Percentiles rank a stretch among this genome's conserved stretches.
Evolutionary conservation across 768 basidiomycete genomes (phyloP).

Genomic region (Ephemerocybe angulata): DNA sequence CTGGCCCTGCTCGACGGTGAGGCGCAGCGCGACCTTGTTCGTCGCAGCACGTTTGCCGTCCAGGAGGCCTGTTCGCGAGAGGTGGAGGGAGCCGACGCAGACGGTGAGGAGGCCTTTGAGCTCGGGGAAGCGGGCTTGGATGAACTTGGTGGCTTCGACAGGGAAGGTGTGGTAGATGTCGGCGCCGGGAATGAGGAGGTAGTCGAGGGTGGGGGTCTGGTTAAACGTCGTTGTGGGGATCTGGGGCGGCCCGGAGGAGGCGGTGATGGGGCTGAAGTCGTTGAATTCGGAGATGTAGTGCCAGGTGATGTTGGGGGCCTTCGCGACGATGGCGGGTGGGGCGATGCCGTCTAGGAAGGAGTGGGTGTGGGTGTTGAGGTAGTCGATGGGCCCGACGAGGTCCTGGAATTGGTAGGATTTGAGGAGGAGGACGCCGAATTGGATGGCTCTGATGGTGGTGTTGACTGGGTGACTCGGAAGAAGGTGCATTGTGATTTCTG

Average conservation of each 20-base stretch:
- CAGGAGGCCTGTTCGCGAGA: conserved; percentile 21
- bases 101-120: conserved; percentile 20
- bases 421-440: too few species aligned
- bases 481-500: too few species aligned
- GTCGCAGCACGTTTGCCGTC: conserved; percentile 21
- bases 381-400: conserved; percentile 24
- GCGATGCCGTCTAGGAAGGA: background rate
- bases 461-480: too few species aligned
- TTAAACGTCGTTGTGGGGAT: conserved; percentile 20
- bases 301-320: conserved; percentile 21
- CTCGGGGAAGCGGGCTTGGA: conserved; percentile 14
- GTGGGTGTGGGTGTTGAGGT: conserved; percentile 19
- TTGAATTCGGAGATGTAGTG: conserved; percentile 18
- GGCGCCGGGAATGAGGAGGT: conserved; percentile 24
- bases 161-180: conserved; percentile 12
- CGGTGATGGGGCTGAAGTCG: conserved; percentile 13
- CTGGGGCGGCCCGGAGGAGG: conserved; percentile 17
- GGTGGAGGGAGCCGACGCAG: conserved; percentile 20
- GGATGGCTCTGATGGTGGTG: too few species aligned
- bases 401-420: conserved; percentile 25
- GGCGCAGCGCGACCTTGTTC: conserved; percentile 18
- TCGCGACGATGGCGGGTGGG: too few species aligned
- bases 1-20: conserved; percentile 4
- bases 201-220: conserved; percentile 20
- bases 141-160: conserved; percentile 14